Percentiles rank a stretch among this genome's conserved stretches.
Evolutionary conservation across 176 grass and related monocot genomes (phyloP).

Genomic region (Bothriochloa decipiens): DNA sequence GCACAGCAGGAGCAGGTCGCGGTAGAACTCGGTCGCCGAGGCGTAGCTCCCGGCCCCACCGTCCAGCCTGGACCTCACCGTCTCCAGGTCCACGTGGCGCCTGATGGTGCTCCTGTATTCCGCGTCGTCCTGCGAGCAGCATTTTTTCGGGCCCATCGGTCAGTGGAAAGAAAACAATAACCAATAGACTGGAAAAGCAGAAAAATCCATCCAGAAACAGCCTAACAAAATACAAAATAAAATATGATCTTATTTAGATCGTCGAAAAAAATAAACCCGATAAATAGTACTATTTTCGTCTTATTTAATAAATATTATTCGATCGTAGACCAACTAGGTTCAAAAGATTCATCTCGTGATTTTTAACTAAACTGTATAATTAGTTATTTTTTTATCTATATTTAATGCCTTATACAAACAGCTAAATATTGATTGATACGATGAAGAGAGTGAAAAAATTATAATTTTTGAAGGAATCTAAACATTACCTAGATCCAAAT

Average conservation of each 20-base stretch:
- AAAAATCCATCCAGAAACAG: not conserved
- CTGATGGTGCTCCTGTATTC: constrained; percentile 60
- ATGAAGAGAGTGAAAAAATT: too few relatives aligned
- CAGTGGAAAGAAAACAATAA: not conserved
- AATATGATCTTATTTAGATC: too few relatives aligned
- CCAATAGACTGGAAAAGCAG: accelerated
- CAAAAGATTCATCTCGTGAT: too few relatives aligned
- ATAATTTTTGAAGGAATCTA: too few relatives aligned
- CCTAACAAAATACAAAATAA: not conserved
- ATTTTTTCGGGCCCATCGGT: not conserved
- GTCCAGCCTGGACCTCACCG: constrained; percentile 59
- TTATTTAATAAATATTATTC: too few relatives aligned
- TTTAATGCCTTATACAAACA: too few relatives aligned
- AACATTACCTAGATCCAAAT: not conserved
- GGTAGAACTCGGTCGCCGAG: constrained; percentile 71
- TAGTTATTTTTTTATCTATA: too few relatives aligned
- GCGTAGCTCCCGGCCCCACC: constrained; percentile 27
- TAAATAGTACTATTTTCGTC: too few relatives aligned
- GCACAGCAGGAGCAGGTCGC: constrained; percentile 78
- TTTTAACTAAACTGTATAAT: too few relatives aligned
- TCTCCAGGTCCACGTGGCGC: constrained; percentile 82
- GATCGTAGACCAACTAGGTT: too few relatives aligned
- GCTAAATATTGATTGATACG: too few relatives aligned
- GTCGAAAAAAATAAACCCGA: too few relatives aligned
- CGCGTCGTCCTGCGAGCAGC: constrained; percentile 45